These are phyloP conservation scores for Trichosanthes cucumerina DNA, from an alignment of 306 rosid species.

Conservation along the genomic window DNA sequence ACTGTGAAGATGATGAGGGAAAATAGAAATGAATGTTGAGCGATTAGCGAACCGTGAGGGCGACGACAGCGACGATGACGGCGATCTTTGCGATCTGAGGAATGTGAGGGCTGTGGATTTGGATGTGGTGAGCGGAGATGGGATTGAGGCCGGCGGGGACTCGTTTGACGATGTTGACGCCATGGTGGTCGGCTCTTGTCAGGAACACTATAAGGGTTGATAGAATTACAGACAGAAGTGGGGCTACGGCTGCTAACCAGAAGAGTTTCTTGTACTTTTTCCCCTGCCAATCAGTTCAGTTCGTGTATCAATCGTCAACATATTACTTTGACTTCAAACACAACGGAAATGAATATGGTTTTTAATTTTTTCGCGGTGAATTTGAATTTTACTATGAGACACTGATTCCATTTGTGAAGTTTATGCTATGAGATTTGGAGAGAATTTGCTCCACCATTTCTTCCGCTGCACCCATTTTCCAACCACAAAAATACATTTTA, in stretches of 20 bases:
- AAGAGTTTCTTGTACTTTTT: constrained; percentile 37
- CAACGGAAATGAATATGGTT: too few relatives aligned
- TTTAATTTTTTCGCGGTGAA: too few relatives aligned
- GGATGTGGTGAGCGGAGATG: constrained; percentile 46
- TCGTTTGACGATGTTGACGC: constrained; percentile 68
- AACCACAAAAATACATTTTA: too few relatives aligned
- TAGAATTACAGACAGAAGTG: constrained; percentile 49
- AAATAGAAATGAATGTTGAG: not conserved
- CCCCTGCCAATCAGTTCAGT: not conserved
- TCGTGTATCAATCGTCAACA: too few relatives aligned
- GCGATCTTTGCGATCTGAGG: constrained; percentile 48
- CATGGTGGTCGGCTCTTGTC: constrained; percentile 49
- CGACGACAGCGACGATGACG: constrained; percentile 54
- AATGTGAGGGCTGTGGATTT: constrained; percentile 29
- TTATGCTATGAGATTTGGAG: too few relatives aligned
- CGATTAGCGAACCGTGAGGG: constrained; percentile 49
- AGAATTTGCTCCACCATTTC: too few relatives aligned
- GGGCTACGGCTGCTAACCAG: constrained; percentile 76
- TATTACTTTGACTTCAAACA: too few relatives aligned
- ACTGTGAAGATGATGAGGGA: not conserved
- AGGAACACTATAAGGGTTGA: constrained; percentile 59
- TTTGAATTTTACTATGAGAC: too few relatives aligned
- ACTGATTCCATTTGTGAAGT: too few relatives aligned
- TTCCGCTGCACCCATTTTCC: too few relatives aligned
- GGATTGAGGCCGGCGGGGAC: constrained; percentile 73